Evolutionary conservation across 2,329 filamentous ascomycete species (phyloP).

Genomic region (Monosporascus sp.): DNA sequence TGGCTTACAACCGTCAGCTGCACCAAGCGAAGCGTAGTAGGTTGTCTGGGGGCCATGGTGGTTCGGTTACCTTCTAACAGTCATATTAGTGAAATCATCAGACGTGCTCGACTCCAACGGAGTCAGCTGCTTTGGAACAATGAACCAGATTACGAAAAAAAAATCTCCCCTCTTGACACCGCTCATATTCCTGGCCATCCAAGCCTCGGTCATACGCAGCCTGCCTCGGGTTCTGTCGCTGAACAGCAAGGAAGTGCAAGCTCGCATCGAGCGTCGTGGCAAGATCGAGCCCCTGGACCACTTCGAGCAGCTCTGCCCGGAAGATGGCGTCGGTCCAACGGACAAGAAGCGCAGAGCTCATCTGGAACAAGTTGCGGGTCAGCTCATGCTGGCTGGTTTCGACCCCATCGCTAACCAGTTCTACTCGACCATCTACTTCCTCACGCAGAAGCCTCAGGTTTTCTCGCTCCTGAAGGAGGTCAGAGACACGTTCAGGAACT

Average conservation of each 20-base stretch:
- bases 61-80: neutral
- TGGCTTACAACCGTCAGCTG: slow-evolving; percentile 13
- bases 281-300: slow-evolving; percentile 17
- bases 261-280: slow-evolving; percentile 14
- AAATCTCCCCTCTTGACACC: slow-evolving; percentile 11
- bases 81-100: slow-evolving; percentile 2
- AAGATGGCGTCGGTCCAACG: slow-evolving; percentile 7
- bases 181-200: slow-evolving; percentile 12
- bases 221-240: slow-evolving; percentile 3
- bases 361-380: slow-evolving; percentile 12
- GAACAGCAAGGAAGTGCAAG: slow-evolving; percentile 10
- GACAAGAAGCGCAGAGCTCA: slow-evolving; percentile 11
- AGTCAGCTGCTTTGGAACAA: slow-evolving; percentile 5
- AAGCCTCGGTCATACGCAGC: slow-evolving; percentile 3
- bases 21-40: slow-evolving; percentile 14
- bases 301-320: slow-evolving; percentile 15
- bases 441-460: neutral
- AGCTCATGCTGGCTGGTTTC: slow-evolving; percentile 16
- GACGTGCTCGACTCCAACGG: slow-evolving; percentile 3
- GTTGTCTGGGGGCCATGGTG: neutral
- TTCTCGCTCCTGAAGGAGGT: neutral
- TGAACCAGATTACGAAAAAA: slow-evolving; percentile 8
- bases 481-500: neutral
- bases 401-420: slow-evolving; percentile 17
- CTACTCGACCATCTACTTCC: slow-evolving; percentile 8